Evolutionary conservation across 345 rosid genomes (phyloP), one percentile per base, ranked within the genome.

Genomic region (Garcia nutans): DNA sequence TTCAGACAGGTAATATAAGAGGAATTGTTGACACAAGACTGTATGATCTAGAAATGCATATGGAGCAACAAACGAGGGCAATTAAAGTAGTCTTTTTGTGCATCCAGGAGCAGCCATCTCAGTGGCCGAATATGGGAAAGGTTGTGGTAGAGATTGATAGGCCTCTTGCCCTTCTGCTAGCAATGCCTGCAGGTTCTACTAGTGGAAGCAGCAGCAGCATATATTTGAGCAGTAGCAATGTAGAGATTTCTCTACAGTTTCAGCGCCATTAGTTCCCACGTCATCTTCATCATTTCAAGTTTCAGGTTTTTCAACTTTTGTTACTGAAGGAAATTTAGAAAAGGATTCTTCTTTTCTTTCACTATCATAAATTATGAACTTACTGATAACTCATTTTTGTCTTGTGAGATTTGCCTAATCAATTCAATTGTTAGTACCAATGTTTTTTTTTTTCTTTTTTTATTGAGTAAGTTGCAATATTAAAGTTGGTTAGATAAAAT

Each of bases 241-340:
- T 2, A 69, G 69, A 3, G 78, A 81, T 52, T 66, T 12, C 74
- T 84, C 26, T 84, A 83, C 90, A 2, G 80, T 83, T 71, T 82
- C 85, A 8, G 82, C 81, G 64, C 88, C 65, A 3, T 28, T 28
- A 28, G 84, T 59, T 69, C 84, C 83, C 16, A 76, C 88, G 17
- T 85, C 90, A 17, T 81, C 89, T 26, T 86, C 84, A 0, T 86
- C 92, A 17, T 67, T 57, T 68, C 88, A 80, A 24, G 77, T 80
- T 42, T 64, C 75, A 49, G 90, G 81, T 26, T 70, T 77, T 70
- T 78, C 89, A 28, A 80, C 86, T 56, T 67, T 76, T 0, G 82
- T 65, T 80, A 83, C 92, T 49, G 85, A 75, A 23, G 76, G 71
- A 50, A 72, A 58, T 47, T 79, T 44, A 23, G 86, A 82, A 71